phyloP scores from a whole-genome alignment of 176 grass and related monocot genomes.

The Thinopyrum elongatum region DNA sequence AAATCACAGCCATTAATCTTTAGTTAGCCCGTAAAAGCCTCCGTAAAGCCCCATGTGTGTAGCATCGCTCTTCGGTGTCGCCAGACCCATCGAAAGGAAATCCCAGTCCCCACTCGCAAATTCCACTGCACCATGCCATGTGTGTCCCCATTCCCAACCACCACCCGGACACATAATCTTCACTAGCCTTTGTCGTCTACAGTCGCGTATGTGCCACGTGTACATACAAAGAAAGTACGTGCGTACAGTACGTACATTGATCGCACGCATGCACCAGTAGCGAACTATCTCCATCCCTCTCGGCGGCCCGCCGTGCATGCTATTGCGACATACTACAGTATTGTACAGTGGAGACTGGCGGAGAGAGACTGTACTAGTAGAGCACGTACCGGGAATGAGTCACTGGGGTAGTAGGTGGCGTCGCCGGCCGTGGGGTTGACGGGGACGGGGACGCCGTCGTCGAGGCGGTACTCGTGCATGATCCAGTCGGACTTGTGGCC shows the following conservation, averaged over 20 bases:
- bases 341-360: too few relatives aligned
- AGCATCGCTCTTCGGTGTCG: too few relatives aligned
- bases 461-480: constrained; percentile 94
- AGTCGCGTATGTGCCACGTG: background rate
- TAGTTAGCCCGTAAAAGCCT: too few relatives aligned
- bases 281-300: background rate
- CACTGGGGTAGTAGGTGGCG: background rate
- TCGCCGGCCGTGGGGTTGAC: background rate
- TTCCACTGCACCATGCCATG: background rate
- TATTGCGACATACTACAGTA: background rate
- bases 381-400: constrained; percentile 43
- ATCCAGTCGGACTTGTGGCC: constrained; percentile 90
- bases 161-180: background rate
- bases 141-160: constrained; percentile 11
- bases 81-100: constrained; percentile 28
- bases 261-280: background rate
- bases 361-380: too few relatives aligned
- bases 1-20: too few relatives aligned
- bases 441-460: constrained; percentile 15
- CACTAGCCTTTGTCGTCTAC: background rate
- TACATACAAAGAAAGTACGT: background rate
- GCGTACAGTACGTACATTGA: background rate
- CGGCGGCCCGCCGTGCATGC: background rate
- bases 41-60: too few relatives aligned
- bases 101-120: constrained; percentile 23